Conservation (phyloP, 208 protist genomes). For the Leishmania turanica region DNA sequence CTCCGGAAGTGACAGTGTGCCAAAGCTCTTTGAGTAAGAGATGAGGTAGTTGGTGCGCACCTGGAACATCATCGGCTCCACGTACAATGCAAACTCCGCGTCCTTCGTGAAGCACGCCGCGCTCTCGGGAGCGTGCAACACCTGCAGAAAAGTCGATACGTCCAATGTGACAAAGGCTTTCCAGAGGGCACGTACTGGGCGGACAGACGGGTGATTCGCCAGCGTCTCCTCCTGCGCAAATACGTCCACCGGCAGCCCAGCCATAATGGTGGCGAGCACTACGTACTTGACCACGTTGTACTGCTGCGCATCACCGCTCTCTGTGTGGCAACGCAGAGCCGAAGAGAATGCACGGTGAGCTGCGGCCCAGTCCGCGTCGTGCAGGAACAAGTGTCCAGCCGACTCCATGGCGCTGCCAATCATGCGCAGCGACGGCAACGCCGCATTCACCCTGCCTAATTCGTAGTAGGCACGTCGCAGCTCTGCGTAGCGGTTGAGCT, state of each 20-base stretch:
- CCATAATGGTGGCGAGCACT: constrained; percentile 88
- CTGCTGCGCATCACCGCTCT: constrained; percentile 93
- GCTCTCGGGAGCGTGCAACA: constrained; percentile 67
- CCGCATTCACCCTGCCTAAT: constrained; percentile 42
- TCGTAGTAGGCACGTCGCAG: constrained; percentile 51
- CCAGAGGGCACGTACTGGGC: constrained; percentile 42
- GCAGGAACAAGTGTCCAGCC: constrained; percentile 85
- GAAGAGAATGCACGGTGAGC: constrained; percentile 94
- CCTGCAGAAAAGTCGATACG: constrained; percentile 84
- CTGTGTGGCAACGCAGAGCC: constrained; percentile 94
- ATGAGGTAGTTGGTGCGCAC: constrained; percentile 93
- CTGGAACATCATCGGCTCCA: constrained; percentile 91
- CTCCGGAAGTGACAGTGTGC: constrained; percentile 43
- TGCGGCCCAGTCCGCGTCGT: constrained; percentile 86
- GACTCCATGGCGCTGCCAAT: constrained; percentile 93
- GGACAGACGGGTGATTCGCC: constrained; percentile 25
- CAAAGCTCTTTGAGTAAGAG: constrained; percentile 91
- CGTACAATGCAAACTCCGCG: constrained; percentile 87
- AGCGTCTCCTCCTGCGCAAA: constrained; percentile 48
- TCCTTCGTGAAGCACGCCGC: constrained; percentile 81
- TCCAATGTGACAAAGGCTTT: constrained; percentile 38
- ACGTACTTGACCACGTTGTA: constrained; percentile 93
- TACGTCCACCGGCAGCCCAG: constrained; percentile 36
- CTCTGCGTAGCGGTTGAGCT: constrained; percentile 24
- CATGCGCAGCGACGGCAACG: constrained; percentile 88